Evolutionary conservation across 169 alveolate genomes (phyloP), one percentile per base, ranked within the genome.

Genomic region (Plasmodium vivax): DNA sequence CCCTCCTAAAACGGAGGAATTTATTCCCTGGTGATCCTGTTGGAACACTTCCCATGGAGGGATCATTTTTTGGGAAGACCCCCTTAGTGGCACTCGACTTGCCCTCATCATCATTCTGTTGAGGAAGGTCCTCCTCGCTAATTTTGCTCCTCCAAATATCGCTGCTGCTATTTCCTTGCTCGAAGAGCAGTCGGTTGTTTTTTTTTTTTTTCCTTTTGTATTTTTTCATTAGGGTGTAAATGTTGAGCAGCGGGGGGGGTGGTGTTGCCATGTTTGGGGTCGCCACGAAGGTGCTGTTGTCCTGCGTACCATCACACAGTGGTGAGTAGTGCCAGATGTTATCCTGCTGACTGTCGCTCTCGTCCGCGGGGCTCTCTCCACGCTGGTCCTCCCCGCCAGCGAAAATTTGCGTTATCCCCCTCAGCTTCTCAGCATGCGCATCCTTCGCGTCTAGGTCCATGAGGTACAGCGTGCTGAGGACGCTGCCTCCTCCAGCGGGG

Each of bases 161-260:
- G 19, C 38, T 34, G 38, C n/a, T 6, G 19, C 19, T 82, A 47
- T 23, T 82, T n/a, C 71, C 36, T 72, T 85, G 68, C 6, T 75
- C 54, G n/a, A 79, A 56, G 51, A 43, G 68, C 30, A 41, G 4
- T 12, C 32, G 77, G 51, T 80, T 62, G 56, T n/a, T 74, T 14
- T 38, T 80, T 54, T 80, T 90, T 54, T 80, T 90, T 34, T 90
- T 90, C 2, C 27, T 80, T 68, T 90, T 90, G 54, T 56, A 90
- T 36, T 90, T 90, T 80, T 74, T 79, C 30, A 90, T 90, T 68
- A 90, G 27, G 8, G 87, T 23, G 47, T 41, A 90, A 27, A 90
- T 80, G 32, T 90, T 90, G 56, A 90, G 30, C 27, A 90, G 27
- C 10, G 94, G 94, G 30, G 94, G 82, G 4, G 32, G 73, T 14